Conservation (phyloP, 495 filamentous ascomycete genomes). For the Tuber borchii region DNA sequence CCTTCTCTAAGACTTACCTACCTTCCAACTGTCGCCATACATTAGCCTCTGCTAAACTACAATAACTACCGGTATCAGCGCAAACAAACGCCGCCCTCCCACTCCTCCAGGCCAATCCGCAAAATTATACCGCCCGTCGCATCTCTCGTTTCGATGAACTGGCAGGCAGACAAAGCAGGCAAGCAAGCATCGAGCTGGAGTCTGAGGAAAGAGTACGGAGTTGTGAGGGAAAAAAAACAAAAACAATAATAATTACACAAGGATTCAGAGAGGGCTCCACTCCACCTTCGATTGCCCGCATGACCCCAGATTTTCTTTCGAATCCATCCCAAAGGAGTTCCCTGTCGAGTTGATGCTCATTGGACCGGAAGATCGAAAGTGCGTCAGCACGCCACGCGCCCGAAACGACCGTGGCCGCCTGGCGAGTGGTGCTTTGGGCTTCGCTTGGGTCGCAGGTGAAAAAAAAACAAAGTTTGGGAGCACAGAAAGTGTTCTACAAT, state of each 20-base stretch:
- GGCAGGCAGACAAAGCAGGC: not conserved
- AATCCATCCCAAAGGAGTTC: slow-evolving; percentile 27
- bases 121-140: slow-evolving; percentile 10
- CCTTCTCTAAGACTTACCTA: not conserved
- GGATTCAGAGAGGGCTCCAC: slow-evolving; percentile 23
- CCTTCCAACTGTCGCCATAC: not conserved
- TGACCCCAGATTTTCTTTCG: slow-evolving; percentile 37
- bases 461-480: not conserved
- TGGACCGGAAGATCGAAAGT: slow-evolving; percentile 39
- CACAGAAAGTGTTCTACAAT: not conserved
- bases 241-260: not conserved
- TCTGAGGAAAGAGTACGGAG: not conserved
- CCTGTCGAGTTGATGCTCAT: slow-evolving; percentile 21
- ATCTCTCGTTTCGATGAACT: slow-evolving; percentile 28
- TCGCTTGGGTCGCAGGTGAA: slow-evolving; percentile 21
- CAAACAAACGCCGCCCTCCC: not conserved
- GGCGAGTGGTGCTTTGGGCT: slow-evolving; percentile 24
- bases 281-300: slow-evolving; percentile 36
- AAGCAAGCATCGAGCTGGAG: not conserved
- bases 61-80: not conserved
- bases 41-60: not conserved
- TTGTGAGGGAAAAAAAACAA: not conserved
- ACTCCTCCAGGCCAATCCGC: not conserved
- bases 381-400: slow-evolving; percentile 36
- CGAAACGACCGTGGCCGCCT: slow-evolving; percentile 1